Percentiles rank a stretch among this genome's conserved stretches.
Conservation (phyloP, 2,329 filamentous ascomycete genomes). For the Colletotrichum destructivum region DNA sequence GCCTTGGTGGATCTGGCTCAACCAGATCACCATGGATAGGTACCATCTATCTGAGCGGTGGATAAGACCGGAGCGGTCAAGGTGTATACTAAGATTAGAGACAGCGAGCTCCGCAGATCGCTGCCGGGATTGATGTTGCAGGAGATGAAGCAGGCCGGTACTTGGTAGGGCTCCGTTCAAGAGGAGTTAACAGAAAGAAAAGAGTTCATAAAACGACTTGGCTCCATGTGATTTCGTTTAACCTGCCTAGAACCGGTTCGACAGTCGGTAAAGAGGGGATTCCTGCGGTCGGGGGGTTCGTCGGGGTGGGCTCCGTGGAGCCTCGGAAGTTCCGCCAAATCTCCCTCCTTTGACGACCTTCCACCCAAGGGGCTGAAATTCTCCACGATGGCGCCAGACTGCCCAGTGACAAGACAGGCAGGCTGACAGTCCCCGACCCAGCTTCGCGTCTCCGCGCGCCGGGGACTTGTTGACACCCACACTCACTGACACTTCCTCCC, state of each 20-base stretch:
- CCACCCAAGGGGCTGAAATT: neutral
- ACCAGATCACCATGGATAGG: neutral
- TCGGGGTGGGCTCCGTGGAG: conserved; percentile 29
- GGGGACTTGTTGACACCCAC: conserved; percentile 5
- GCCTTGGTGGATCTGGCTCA: neutral
- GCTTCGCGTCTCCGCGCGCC: conserved; percentile 1
- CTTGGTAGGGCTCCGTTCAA: conserved; percentile 14
- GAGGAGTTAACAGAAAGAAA: conserved; percentile 1
- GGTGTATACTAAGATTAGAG: conserved; percentile 22
- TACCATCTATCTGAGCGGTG: neutral
- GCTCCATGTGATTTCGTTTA: conserved; percentile 30
- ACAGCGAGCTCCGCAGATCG: conserved; percentile 21
- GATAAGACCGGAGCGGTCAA: conserved; percentile 27
- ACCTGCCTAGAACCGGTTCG: neutral
- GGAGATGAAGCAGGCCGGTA: neutral
- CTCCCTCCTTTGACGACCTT: neutral
- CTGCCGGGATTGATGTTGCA: conserved; percentile 18
- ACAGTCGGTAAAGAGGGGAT: neutral
- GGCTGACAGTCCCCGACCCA: neutral
- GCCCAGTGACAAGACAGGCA: neutral
- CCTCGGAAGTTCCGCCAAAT: conserved; percentile 4
- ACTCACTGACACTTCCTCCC: too few relatives aligned
- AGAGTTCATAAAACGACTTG: neutral
- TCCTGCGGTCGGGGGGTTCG: neutral
- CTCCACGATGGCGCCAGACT: neutral